Conservation (phyloP, 176 grass and related monocot genomes). For the Secale cereale region DNA sequence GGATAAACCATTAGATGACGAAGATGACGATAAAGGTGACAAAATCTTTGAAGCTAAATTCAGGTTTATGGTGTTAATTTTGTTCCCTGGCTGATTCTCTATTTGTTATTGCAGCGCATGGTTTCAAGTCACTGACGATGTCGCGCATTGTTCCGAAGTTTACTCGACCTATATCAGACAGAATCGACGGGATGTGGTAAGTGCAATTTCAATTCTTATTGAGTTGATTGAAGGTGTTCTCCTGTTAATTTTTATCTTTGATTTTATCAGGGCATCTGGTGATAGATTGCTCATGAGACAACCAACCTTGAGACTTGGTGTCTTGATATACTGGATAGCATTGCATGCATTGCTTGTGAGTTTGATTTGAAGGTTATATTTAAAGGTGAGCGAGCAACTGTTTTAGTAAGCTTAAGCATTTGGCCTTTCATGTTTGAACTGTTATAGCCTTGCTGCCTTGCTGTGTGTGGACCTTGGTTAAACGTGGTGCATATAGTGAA, state of each 20-base stretch:
- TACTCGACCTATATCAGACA: constrained; percentile 80
- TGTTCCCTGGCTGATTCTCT: constrained; percentile 19
- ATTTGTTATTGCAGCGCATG: constrained; percentile 78
- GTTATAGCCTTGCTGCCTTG: neutral
- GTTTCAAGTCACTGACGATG: constrained; percentile 95
- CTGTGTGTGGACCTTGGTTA: constrained; percentile 3
- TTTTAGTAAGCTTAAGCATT: neutral
- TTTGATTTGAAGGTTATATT: constrained; percentile 70
- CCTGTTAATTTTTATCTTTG: constrained; percentile 10
- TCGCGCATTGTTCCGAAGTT: constrained; percentile 85
- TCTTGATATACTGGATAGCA: constrained; percentile 81
- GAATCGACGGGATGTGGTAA: constrained; percentile 96
- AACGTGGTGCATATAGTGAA: neutral
- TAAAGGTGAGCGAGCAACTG: constrained; percentile 29
- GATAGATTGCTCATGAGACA: constrained; percentile 98
- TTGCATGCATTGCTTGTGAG: constrained; percentile 84
- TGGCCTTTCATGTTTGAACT: neutral
- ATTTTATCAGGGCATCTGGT: constrained; percentile 82
- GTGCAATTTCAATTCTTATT: constrained; percentile 24
- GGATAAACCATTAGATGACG: constrained; percentile 62
- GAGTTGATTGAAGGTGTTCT: constrained; percentile 21
- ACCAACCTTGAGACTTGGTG: constrained; percentile 69
- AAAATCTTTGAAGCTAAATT: constrained; percentile 19
- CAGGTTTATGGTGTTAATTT: constrained; percentile 4
- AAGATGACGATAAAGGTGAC: constrained; percentile 97